Conservation (phyloP, 2,329 filamentous ascomycete genomes). For the Venturia oleaginea region DNA sequence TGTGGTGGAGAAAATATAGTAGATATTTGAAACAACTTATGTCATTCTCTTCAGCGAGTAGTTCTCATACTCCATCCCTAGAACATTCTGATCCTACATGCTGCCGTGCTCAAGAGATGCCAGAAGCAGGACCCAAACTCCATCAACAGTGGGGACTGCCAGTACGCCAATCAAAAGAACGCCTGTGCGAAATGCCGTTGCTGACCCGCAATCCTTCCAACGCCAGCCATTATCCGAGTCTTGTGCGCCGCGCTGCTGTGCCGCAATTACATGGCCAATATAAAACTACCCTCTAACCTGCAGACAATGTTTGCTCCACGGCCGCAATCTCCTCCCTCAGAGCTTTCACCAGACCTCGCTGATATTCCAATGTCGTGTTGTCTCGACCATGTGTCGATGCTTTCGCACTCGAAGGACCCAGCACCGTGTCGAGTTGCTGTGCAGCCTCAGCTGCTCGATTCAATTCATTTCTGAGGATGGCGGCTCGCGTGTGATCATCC, state of each 20-base stretch:
- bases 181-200: background rate
- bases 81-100: too few species aligned
- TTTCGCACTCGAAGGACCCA: constrained; percentile 9
- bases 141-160: background rate
- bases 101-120: too few species aligned
- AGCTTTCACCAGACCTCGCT: constrained; percentile 9
- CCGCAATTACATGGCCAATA: constrained; percentile 6
- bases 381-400: constrained; percentile 6
- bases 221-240: background rate
- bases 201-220: background rate
- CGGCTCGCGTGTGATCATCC: constrained; percentile 11
- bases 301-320: constrained; percentile 5
- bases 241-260: background rate
- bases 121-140: too few species aligned
- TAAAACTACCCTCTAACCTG: background rate
- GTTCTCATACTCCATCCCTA: too few species aligned
- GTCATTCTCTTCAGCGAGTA: too few species aligned
- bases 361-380: constrained; percentile 8
- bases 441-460: constrained; percentile 8
- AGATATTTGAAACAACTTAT: background rate
- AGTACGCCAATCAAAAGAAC: background rate
- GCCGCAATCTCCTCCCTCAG: constrained; percentile 10
- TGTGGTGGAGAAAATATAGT: background rate
- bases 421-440: background rate
- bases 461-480: constrained; percentile 10